These are phyloP conservation scores for Dryadomyces quercivorus DNA, from an alignment of 2,329 filamentous ascomycete genomes.

Conservation along the genomic window DNA sequence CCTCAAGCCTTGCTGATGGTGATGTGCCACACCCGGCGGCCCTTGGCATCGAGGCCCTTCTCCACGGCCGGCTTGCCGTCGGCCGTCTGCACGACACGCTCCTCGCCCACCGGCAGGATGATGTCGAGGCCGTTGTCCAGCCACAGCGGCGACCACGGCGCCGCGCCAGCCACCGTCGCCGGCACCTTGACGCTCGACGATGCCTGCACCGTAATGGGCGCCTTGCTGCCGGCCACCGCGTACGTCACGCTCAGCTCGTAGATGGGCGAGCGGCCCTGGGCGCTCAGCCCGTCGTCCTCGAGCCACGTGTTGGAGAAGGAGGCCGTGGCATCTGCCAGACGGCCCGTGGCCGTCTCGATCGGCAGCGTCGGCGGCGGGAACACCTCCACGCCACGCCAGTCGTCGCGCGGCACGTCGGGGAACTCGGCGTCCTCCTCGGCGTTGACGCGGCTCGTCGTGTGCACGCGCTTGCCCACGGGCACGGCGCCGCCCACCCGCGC, in stretches of 20 bases:
- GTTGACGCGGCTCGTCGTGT: conserved; percentile 15
- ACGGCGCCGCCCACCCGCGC: conserved; percentile 20
- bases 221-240: conserved; percentile 4
- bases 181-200: conserved; percentile 2
- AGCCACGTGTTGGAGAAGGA: conserved; percentile 17
- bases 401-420: conserved; percentile 17
- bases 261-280: conserved; percentile 14
- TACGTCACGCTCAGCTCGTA: conserved; percentile 15
- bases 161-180: conserved; percentile 9
- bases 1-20: neutral
- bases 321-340: neutral
- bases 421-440: conserved; percentile 16
- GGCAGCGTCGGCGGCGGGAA: conserved; percentile 18
- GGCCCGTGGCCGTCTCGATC: neutral
- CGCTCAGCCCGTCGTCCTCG: conserved; percentile 20
- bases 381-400: conserved; percentile 22
- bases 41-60: conserved; percentile 10
- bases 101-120: conserved; percentile 20
- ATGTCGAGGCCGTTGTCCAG: conserved; percentile 15
- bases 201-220: conserved; percentile 12
- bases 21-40: conserved; percentile 10
- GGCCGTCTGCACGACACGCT: conserved; percentile 13
- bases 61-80: conserved; percentile 1
- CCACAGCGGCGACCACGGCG: conserved; percentile 18
- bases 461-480: conserved; percentile 19